phyloP scores from a whole-genome alignment of 2,329 filamentous ascomycete species.

The Ceratocystiopsis minuta region DNA sequence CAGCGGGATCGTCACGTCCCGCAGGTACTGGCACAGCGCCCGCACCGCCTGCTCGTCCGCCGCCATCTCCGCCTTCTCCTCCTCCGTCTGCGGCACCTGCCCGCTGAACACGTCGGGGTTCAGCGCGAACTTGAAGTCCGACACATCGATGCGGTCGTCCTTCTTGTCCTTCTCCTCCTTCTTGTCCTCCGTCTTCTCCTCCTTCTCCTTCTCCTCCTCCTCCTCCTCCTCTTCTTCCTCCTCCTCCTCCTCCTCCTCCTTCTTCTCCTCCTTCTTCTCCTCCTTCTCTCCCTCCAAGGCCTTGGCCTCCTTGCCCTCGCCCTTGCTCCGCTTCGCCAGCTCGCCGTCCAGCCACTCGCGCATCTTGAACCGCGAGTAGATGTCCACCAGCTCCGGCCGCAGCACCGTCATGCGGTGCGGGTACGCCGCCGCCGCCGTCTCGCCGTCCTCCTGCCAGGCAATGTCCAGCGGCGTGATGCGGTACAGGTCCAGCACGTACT shows the following conservation, averaged over 20 bases:
- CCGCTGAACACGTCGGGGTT: conserved; percentile 95
- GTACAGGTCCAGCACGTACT: conserved; percentile 95
- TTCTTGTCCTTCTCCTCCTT: conserved; percentile 20
- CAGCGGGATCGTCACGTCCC: conserved; percentile 61
- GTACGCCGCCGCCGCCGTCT: conserved; percentile 37
- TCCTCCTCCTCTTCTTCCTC: background rate
- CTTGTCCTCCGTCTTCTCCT: conserved; percentile 16
- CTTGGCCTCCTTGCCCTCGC: conserved; percentile 15
- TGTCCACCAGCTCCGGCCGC: conserved; percentile 74
- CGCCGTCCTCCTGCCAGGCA: conserved; percentile 67
- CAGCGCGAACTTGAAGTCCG: conserved; percentile 69
- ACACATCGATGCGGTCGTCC: conserved; percentile 64
- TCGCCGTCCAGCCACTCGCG: conserved; percentile 74
- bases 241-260: conserved; percentile 12
- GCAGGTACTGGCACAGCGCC: conserved; percentile 62
- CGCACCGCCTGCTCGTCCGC: conserved; percentile 81
- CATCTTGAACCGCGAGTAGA: conserved; percentile 70
- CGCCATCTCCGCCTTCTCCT: conserved; percentile 68
- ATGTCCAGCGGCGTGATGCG: conserved; percentile 85
- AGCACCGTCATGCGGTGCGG: conserved; percentile 94
- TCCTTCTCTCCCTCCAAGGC: conserved; percentile 12
- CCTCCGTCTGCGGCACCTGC: conserved; percentile 73
- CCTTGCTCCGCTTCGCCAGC: conserved; percentile 42
- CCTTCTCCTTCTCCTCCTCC: conserved; percentile 14
- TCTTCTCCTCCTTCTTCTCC: conserved; percentile 15